These are phyloP conservation scores for Lachnellula arida DNA, from an alignment of 2,329 filamentous ascomycete species.

Conservation along the genomic window DNA sequence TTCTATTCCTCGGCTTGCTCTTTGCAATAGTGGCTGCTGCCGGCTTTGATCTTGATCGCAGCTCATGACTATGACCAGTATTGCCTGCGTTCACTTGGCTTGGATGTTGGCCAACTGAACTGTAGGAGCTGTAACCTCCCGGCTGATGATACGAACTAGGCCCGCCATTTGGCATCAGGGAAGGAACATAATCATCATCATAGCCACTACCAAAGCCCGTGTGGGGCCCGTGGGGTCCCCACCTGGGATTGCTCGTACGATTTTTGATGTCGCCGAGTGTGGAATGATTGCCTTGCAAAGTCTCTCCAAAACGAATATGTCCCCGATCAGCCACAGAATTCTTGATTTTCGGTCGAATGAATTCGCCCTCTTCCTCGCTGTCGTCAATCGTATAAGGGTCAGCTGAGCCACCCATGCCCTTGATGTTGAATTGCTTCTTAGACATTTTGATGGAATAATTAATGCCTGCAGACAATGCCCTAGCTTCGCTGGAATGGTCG, in stretches of 20 bases:
- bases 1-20: neutral
- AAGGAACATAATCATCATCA: neutral
- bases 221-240: neutral
- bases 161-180: neutral
- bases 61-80: neutral
- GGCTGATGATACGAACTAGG: neutral
- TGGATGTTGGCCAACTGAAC: neutral
- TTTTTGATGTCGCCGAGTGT: neutral
- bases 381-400: constrained; percentile 29
- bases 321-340: constrained; percentile 5
- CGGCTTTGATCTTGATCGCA: neutral
- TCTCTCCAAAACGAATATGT: constrained; percentile 17
- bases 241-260: neutral
- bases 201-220: neutral
- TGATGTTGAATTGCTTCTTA: constrained; percentile 26
- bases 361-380: constrained; percentile 26
- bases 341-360: constrained; percentile 27
- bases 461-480: constrained; percentile 25
- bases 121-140: neutral
- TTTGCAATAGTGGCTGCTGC: neutral
- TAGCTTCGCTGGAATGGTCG: constrained; percentile 38
- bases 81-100: neutral
- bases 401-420: constrained; percentile 25
- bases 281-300: neutral
- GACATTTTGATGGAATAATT: constrained; percentile 24